Percentiles rank a stretch among this genome's conserved stretches.
phyloP scores from a whole-genome alignment of 2,329 filamentous ascomycete genomes.

The Bretziella fagacearum region DNA sequence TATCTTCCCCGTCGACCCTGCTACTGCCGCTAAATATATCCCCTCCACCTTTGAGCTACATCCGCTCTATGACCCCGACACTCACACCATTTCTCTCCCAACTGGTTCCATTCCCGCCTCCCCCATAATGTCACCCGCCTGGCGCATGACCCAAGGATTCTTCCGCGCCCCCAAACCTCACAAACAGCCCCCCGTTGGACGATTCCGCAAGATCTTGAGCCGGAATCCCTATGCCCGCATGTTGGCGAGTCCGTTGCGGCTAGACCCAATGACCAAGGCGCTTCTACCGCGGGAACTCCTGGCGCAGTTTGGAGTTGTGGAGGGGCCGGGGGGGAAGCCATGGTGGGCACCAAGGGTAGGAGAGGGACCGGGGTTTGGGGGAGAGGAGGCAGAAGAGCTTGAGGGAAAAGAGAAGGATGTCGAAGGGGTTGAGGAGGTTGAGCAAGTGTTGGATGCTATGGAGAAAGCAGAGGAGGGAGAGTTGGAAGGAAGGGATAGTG shows the following conservation, averaged over 20 bases:
- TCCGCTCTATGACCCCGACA: constrained; percentile 22
- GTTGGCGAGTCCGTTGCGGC: constrained; percentile 42
- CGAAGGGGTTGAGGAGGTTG: background rate
- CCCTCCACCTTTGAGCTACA: constrained; percentile 9
- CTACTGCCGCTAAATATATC: background rate
- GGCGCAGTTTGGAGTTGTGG: constrained; percentile 39
- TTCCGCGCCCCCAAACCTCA: constrained; percentile 24
- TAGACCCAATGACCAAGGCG: constrained; percentile 32
- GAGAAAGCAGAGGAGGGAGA: background rate
- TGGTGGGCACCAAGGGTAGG: constrained; percentile 37
- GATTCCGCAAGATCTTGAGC: constrained; percentile 40
- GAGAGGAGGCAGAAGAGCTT: background rate
- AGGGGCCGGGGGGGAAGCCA: constrained; percentile 32
- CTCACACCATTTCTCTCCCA: constrained; percentile 30
- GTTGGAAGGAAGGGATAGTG: background rate
- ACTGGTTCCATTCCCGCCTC: constrained; percentile 33
- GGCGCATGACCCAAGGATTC: constrained; percentile 28
- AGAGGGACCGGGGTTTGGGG: background rate
- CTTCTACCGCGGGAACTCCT: constrained; percentile 45
- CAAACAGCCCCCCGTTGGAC: constrained; percentile 18
- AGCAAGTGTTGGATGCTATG: background rate
- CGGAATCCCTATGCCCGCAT: constrained; percentile 49
- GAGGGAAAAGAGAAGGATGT: background rate
- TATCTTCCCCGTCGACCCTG: background rate
- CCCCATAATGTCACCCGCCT: constrained; percentile 35